A percentile compares a stretch with the other conserved stretches of the same genome.
Evolutionary conservation across 306 rosid genomes (phyloP).

Genomic region (Carpinus viminea): DNA sequence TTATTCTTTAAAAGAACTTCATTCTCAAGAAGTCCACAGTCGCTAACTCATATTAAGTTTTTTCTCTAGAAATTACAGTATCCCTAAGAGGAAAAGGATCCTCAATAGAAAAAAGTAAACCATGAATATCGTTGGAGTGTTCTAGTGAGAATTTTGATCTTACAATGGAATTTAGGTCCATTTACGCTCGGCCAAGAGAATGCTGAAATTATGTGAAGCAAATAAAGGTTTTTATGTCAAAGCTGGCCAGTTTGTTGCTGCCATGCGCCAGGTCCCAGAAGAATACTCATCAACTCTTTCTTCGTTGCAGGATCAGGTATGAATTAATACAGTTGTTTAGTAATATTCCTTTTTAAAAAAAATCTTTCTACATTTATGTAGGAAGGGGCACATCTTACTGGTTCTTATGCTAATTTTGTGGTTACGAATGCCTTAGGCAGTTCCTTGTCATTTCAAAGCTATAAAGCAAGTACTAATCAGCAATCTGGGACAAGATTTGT

Average conservation of each 20-base stretch:
- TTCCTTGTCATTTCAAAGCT: conserved; percentile 65
- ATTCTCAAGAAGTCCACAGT: background rate
- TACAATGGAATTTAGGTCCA: conserved; percentile 59
- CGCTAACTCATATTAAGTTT: background rate
- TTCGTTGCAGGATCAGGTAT: conserved; percentile 76
- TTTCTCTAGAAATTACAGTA: background rate
- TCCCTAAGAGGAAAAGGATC: background rate
- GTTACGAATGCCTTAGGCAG: conserved; percentile 57
- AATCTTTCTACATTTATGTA: background rate
- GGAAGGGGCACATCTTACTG: conserved; percentile 12
- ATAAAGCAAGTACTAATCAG: conserved; percentile 52
- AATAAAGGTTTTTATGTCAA: conserved; percentile 92
- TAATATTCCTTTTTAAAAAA: background rate
- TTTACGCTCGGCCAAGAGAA: conserved; percentile 70
- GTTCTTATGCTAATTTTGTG: conserved; percentile 30
- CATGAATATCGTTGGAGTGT: background rate
- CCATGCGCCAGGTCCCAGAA: conserved; percentile 65
- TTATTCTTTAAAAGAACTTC: background rate
- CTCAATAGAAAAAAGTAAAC: too few species aligned
- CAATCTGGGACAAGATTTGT: conserved; percentile 63
- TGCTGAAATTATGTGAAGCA: conserved; percentile 67
- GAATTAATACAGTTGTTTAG: conserved; percentile 6
- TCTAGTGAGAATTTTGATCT: conserved; percentile 19
- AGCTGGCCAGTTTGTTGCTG: conserved; percentile 85
- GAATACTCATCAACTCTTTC: conserved; percentile 78